Evolutionary conservation across 768 basidiomycete species (phyloP).

Genomic region (Rhodotorula sphaerocarpa): DNA sequence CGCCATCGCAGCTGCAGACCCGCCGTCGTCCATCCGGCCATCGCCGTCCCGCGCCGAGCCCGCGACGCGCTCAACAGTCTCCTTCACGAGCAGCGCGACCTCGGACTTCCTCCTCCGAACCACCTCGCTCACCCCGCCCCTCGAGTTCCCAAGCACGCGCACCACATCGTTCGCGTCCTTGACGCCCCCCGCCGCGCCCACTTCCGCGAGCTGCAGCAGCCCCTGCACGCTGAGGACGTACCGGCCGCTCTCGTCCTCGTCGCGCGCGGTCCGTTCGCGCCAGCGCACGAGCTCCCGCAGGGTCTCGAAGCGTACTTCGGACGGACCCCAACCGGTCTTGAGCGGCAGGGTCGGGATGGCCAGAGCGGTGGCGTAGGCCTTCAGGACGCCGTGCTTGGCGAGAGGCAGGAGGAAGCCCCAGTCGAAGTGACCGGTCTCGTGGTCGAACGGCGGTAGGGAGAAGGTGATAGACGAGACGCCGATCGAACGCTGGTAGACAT

Average conservation of each 20-base stretch:
- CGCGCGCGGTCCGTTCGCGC: slow-evolving; percentile 68
- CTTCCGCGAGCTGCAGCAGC: slow-evolving; percentile 55
- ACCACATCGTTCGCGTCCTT: slow-evolving; percentile 59
- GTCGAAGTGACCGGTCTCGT: slow-evolving; percentile 21
- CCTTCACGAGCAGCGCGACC: slow-evolving; percentile 44
- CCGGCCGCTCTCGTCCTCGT: slow-evolving; percentile 79
- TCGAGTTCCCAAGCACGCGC: slow-evolving; percentile 2
- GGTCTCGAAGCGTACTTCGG: slow-evolving; percentile 67
- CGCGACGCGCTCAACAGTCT: slow-evolving; percentile 45
- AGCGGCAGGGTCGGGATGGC: slow-evolving; percentile 31
- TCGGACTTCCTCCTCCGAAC: slow-evolving; percentile 28
- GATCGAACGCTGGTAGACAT: slow-evolving; percentile 24
- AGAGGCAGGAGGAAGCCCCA: slow-evolving; percentile 23
- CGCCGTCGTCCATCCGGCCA: background rate
- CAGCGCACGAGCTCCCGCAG: slow-evolving; percentile 69
- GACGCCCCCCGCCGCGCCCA: slow-evolving; percentile 45
- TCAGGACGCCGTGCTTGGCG: slow-evolving; percentile 20
- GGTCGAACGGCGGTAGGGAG: slow-evolving; percentile 28
- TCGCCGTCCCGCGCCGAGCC: background rate
- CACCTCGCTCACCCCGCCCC: slow-evolving; percentile 29
- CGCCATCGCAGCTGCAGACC: background rate
- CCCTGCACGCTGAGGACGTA: slow-evolving; percentile 40
- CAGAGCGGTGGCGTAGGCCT: slow-evolving; percentile 13
- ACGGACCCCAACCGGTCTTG: slow-evolving; percentile 49
- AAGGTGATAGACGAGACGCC: slow-evolving; percentile 6